Evolutionary conservation across 208 protist species (phyloP), one percentile per base, ranked within the genome.

Genomic region (Wallacemonas sp.): DNA sequence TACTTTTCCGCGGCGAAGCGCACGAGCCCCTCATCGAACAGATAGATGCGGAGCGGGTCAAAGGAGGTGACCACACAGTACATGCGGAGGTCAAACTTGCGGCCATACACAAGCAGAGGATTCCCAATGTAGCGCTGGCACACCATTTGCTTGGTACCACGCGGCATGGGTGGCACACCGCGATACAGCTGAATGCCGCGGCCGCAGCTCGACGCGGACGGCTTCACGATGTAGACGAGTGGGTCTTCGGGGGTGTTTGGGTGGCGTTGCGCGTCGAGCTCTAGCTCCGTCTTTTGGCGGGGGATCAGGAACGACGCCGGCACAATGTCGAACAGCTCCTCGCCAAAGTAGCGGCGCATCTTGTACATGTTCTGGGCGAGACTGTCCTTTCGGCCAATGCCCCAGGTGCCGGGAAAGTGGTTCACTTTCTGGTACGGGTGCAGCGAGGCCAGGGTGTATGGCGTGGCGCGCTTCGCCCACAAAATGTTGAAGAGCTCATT

Each of bases 11-110:
- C 96, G 30, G 92, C 92, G 72, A 98, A 97, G 11, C 97, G 78
- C 17, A 97, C 96, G n/a, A 99, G 85, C 30, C 97, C 97, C 46
- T 99, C 93, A 55, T 97, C 81, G 66, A 95, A 97, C 17, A 98
- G 60, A 69, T 92, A 98, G 36, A 98, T 85, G 27, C 87, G 79
- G 30, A 98, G 66, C 2, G 94, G 92, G 63, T 98, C 86, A 48
- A 97, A 90, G 9, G 80, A 86, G 23, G 93, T 92, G 48, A 98
- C 81, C 1, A 97, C 75, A 61, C 96, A 96, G 74, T 98, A 98
- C 1, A 98, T 49, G 0, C 97, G 87, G 30, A 98, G 81, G 71
- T 98, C 97, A 74, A 98, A 98, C 70, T 98, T 98, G 33, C 87
- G 73, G 23, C 93, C 94, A 69, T 87, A 88, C 63, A 98, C 96